phyloP scores from a whole-genome alignment of 352 stramenopile genomes.

The Globisporangium barbulae region DNA sequence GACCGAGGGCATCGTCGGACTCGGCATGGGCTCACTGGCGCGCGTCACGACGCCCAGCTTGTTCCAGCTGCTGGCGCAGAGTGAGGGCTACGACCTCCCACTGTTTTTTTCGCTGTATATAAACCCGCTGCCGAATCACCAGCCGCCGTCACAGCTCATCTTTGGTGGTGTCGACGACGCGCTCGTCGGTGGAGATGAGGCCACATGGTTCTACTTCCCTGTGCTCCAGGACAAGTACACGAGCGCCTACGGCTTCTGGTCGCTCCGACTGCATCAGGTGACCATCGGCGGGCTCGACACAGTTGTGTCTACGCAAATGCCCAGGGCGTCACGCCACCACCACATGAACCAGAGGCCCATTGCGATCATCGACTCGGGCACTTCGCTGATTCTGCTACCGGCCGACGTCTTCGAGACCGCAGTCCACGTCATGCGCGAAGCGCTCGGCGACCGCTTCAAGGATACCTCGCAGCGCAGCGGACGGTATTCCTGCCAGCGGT shows the following conservation, averaged over 20 bases:
- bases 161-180: slow-evolving; percentile 28
- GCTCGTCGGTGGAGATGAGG: slow-evolving; percentile 19
- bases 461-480: slow-evolving; percentile 14
- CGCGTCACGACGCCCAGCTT: slow-evolving; percentile 25
- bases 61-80: slow-evolving; percentile 20
- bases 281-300: not conserved
- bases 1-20: slow-evolving; percentile 34
- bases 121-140: slow-evolving; percentile 22
- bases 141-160: slow-evolving; percentile 31
- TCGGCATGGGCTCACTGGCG: slow-evolving; percentile 27
- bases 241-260: slow-evolving; percentile 25
- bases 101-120: slow-evolving; percentile 40
- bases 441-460: slow-evolving; percentile 16
- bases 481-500: slow-evolving; percentile 24
- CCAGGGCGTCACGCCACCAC: not conserved
- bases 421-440: slow-evolving; percentile 19
- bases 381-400: slow-evolving; percentile 33
- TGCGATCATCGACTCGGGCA: slow-evolving; percentile 39
- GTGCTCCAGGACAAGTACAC: slow-evolving; percentile 16
- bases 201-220: slow-evolving; percentile 27
- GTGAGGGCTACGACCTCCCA: slow-evolving; percentile 11
- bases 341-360: not conserved
- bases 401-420: slow-evolving; percentile 11
- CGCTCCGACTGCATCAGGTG: slow-evolving; percentile 18
- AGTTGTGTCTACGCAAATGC: too few relatives aligned